Base-by-base conservation (phyloP, 371 early-diverging fungal genomes). In the Actinomucor elegans region DNA sequence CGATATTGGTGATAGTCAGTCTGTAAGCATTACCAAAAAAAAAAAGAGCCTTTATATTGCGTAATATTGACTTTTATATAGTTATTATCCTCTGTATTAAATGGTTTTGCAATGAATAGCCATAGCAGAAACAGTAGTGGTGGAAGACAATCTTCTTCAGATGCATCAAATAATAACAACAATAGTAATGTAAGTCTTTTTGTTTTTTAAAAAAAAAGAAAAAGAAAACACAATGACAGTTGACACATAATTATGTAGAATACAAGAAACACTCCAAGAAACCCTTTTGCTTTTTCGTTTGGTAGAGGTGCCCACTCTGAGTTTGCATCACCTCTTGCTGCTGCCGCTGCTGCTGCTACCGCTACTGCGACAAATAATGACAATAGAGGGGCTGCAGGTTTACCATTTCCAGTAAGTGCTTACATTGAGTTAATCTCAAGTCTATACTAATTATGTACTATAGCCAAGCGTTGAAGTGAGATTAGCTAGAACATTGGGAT, bases 391-490 rank as follows among this genome's bases (percentile, higher is more conserved):
- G 32, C 61, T 37, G 27, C 61, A 4, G 55, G 62, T 18, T 50
- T 61, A 20, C 71, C 67, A 12, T 73, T 73, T 45, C 67, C 73
- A 14, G 73, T 73, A 65, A 59, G 57, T 36, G 32, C 15, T 44
- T 14, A 0, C n/a, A 32, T 35, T 26, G 27, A 43, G 12, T 29
- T 40, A 15, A 15, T 28, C 17, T 18, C 26, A 20, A 34, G 47
- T 4, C 14, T 17, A 31, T 24, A 21, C 1, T 48, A 17, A 14
- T 36, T 20, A 17, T 8, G 15, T 35, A 14, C 9, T 42, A 15
- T 55, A 77, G 73, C 63, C 73, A 8, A 71, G 69, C 9, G 67
- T 77, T 7, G 77, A 77, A 64, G 67, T 73, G 1, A 66, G 77
- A 29, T 55, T 77, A 18, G 66, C 69, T 20, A 64, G 77, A 48